Evolutionary conservation across 352 stramenopile species (phyloP), one percentile per base, ranked within the genome.

Genomic region (Pythium volutum): DNA sequence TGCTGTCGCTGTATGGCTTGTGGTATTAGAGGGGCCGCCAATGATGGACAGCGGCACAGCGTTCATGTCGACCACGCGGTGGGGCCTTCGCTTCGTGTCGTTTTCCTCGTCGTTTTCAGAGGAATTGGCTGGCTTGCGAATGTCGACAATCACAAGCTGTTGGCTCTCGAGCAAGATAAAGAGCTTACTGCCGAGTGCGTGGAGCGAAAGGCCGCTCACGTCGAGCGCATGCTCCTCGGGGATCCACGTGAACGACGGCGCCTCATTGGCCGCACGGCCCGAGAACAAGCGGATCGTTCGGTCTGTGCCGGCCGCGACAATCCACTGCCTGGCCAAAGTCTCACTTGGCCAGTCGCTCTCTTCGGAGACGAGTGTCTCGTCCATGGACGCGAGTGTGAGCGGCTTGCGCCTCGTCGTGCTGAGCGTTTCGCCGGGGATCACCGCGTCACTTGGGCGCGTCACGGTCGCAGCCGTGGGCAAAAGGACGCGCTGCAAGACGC

Each of bases 171-270:
- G 70, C 20, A 91, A 25, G 14, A 91, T 57, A 29, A 85, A 87
- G 10, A 91, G 69, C 18, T 81, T 75, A 8, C 74, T 62, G 3
- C 61, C 69, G 10, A 73, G 55, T 2, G 78, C 64, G 47, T 91
- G 73, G n/a, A 89, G 69, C n/a, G 77, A 66, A 25, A 89, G 77
- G 2, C 76, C 79, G 22, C 81, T 69, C 26, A 91, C 70, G 52
- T 89, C 77, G 2, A 87, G 68, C 18, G 74, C 58, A 29, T 74
- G 57, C n/a, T 88, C 79, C 38, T 89, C 79, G 0, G 82, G 82
- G 47, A 87, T 88, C 78, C 79, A 91, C 55, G 80, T 87, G 54
- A 87, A 88, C 27, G 64, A 77, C 26, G 82, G 82, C 10, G 73
- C 70, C 57, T 86, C 76, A 42, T 84, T 82, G 7, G 71, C 69